Conservation (phyloP, 2,329 filamentous ascomycete genomes). For the Hypoxylon sp. region DNA sequence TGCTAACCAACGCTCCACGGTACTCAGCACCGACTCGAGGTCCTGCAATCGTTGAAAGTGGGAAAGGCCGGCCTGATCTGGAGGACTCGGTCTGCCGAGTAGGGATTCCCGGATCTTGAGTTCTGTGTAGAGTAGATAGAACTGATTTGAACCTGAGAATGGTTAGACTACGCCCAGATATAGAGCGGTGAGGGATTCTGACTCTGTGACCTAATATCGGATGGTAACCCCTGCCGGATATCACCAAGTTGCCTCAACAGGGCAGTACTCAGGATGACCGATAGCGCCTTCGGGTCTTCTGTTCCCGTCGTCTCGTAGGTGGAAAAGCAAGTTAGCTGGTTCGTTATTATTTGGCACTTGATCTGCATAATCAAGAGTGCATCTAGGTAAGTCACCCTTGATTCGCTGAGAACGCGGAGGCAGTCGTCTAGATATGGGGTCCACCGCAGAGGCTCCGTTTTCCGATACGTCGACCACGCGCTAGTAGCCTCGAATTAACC, state of each 20-base stretch:
- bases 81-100: slow-evolving; percentile 19
- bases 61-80: slow-evolving; percentile 14
- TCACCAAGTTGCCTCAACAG: slow-evolving; percentile 43
- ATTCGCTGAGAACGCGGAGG: slow-evolving; percentile 37
- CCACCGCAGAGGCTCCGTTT: slow-evolving; percentile 47
- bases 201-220: slow-evolving; percentile 40
- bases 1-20: slow-evolving; percentile 42
- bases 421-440: slow-evolving; percentile 45
- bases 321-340: slow-evolving; percentile 42
- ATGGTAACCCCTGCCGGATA: slow-evolving; percentile 40
- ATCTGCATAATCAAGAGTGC: slow-evolving; percentile 42
- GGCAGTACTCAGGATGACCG: slow-evolving; percentile 37
- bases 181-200: not conserved
- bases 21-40: slow-evolving; percentile 41
- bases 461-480: slow-evolving; percentile 49
- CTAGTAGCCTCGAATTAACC: slow-evolving; percentile 34
- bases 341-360: slow-evolving; percentile 49
- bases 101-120: slow-evolving; percentile 44
- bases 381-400: slow-evolving; percentile 43
- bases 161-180: slow-evolving; percentile 2
- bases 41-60: slow-evolving; percentile 45
- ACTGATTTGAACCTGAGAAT: slow-evolving; percentile 35
- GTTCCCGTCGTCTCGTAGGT: slow-evolving; percentile 16
- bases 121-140: slow-evolving; percentile 46
- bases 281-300: slow-evolving; percentile 20